These are phyloP conservation scores for Aspergillus novofumigatus DNA, from an alignment of 2,329 filamentous ascomycete species.

Conservation along the genomic window DNA sequence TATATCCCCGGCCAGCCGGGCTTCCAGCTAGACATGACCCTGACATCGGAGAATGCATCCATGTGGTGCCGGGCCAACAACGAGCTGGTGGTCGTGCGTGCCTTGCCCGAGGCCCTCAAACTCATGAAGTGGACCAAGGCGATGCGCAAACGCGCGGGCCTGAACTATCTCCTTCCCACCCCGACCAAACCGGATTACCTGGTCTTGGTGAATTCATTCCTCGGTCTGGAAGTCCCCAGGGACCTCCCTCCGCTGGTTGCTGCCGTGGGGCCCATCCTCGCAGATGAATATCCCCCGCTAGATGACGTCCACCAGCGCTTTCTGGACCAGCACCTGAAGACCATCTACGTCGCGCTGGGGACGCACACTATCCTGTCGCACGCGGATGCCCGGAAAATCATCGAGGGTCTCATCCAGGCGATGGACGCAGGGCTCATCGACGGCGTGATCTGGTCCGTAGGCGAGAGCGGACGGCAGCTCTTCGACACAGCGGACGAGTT, in stretches of 20 bases:
- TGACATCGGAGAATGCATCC: constrained; percentile 40
- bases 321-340: constrained; percentile 25
- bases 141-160: constrained; percentile 34
- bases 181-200: constrained; percentile 40
- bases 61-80: constrained; percentile 36
- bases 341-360: constrained; percentile 41
- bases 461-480: constrained; percentile 17
- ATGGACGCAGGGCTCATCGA: constrained; percentile 25
- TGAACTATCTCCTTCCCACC: constrained; percentile 26
- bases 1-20: constrained; percentile 44
- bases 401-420: constrained; percentile 24
- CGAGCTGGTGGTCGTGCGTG: constrained; percentile 30
- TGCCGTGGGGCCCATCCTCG: constrained; percentile 40
- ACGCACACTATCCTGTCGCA: constrained; percentile 38
- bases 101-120: constrained; percentile 26
- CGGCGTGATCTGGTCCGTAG: constrained; percentile 39
- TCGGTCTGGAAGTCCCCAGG: constrained; percentile 40
- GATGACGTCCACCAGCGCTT: constrained; percentile 26
- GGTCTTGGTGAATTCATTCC: constrained; percentile 44
- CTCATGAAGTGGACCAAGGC: constrained; percentile 27
- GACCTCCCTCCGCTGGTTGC: constrained; percentile 41
- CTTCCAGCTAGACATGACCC: constrained; percentile 35
- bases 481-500: constrained; percentile 4
- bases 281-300: constrained; percentile 32
- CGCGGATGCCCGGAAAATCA: constrained; percentile 28